These are phyloP conservation scores for Ceratobasidium sp. DNA, from an alignment of 1,284 basidiomycete species.

Conservation along the genomic window DNA sequence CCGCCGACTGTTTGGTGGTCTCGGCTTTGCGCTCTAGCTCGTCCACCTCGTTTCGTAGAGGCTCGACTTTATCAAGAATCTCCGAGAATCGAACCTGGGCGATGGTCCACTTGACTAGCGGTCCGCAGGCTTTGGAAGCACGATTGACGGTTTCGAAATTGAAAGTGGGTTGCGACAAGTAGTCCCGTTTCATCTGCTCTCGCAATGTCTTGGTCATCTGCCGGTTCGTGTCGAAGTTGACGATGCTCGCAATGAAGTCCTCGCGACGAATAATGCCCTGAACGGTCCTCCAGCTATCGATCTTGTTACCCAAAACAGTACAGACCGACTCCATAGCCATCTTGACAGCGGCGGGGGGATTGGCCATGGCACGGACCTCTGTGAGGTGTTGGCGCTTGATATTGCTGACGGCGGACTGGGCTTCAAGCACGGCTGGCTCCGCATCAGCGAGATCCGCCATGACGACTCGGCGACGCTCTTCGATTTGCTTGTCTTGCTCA, in stretches of 20 bases:
- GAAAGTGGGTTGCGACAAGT: slow-evolving; percentile 88
- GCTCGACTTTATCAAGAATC: slow-evolving; percentile 97
- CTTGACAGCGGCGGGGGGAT: slow-evolving; percentile 97
- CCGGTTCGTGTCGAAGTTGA: slow-evolving; percentile 93
- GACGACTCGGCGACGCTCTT: slow-evolving; percentile 86
- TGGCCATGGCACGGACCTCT: slow-evolving; percentile 98
- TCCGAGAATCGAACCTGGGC: slow-evolving; percentile 98
- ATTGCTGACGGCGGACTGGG: slow-evolving; percentile 93
- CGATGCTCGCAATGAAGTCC: slow-evolving; percentile 96
- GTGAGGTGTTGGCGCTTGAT: slow-evolving; percentile 97
- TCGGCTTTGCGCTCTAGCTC: slow-evolving; percentile 91
- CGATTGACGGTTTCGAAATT: slow-evolving; percentile 96
- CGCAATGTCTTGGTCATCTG: slow-evolving; percentile 91
- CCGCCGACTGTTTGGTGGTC: slow-evolving; percentile 90
- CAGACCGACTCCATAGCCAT: slow-evolving; percentile 99
- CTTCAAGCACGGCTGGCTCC: slow-evolving; percentile 95
- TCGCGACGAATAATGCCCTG: slow-evolving; percentile 96
- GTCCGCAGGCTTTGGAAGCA: slow-evolving; percentile 97
- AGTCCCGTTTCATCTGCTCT: slow-evolving; percentile 93
- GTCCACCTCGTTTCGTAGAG: slow-evolving; percentile 93
- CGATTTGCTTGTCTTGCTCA: slow-evolving; percentile 89
- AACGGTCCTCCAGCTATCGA: slow-evolving; percentile 96
- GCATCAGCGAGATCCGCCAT: slow-evolving; percentile 97
- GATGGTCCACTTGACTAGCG: slow-evolving; percentile 97
- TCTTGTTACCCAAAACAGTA: slow-evolving; percentile 95